Evolutionary conservation across 2,329 filamentous ascomycete genomes (phyloP).

Genomic region (Colletotrichum lini): DNA sequence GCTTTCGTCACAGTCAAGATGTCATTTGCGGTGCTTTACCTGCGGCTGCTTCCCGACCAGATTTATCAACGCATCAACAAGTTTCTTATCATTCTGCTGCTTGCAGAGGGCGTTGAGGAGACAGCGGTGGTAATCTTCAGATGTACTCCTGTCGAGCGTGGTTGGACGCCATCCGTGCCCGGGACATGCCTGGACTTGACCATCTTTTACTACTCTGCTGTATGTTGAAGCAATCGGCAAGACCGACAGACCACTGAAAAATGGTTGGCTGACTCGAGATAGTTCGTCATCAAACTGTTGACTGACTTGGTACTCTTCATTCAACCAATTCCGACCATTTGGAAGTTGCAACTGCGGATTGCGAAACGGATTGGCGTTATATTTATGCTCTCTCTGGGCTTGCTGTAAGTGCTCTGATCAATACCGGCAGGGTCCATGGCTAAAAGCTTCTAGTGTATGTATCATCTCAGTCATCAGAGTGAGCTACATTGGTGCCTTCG

Average conservation of each 20-base stretch:
- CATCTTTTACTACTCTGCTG: conserved; percentile 39
- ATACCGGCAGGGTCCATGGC: background rate
- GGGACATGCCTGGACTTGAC: conserved; percentile 50
- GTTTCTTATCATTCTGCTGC: conserved; percentile 35
- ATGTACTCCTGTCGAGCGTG: conserved; percentile 40
- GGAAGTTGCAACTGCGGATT: conserved; percentile 52
- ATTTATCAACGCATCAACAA: conserved; percentile 38
- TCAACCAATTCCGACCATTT: conserved; percentile 56
- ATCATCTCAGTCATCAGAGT: conserved; percentile 49
- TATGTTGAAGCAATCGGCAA: background rate
- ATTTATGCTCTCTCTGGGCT: conserved; percentile 48
- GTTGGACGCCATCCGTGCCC: conserved; percentile 37
- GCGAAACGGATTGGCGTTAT: conserved; percentile 48
- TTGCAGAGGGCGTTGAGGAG: conserved; percentile 41
- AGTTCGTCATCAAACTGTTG: conserved; percentile 53
- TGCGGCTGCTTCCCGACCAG: conserved; percentile 41
- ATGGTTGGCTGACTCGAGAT: background rate
- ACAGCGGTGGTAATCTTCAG: conserved; percentile 42
- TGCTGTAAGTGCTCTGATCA: conserved; percentile 43
- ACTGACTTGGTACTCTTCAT: conserved; percentile 55
- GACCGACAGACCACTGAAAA: too few relatives aligned
- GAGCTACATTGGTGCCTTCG: conserved; percentile 46
- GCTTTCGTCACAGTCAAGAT: conserved; percentile 43
- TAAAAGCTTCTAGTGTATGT: conserved; percentile 43
- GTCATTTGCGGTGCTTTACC: conserved; percentile 41